A percentile compares a stretch with the other conserved stretches of the same genome.
phyloP scores from a whole-genome alignment of 345 rosid genomes.

The Eucalyptus erythrocorys region DNA sequence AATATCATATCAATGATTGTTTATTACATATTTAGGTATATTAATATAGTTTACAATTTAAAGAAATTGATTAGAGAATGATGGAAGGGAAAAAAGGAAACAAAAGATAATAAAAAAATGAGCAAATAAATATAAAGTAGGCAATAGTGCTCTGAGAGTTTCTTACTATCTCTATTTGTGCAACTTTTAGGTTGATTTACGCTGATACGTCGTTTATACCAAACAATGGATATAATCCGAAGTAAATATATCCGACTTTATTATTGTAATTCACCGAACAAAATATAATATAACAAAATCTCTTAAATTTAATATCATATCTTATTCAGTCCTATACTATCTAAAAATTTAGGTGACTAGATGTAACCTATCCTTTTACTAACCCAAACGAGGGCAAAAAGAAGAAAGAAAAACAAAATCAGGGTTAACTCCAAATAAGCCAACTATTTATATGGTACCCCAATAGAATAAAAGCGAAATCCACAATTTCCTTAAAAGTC shows the following conservation, averaged over 20 bases:
- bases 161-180: too few species aligned
- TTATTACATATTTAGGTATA: neutral
- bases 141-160: fast-evolving
- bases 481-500: neutral
- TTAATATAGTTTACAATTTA: neutral
- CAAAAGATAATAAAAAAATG: too few species aligned
- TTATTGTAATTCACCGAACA: too few species aligned
- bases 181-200: neutral
- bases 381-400: neutral
- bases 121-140: neutral
- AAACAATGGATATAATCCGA: too few species aligned
- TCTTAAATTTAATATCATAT: fast-evolving
- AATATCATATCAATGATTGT: neutral
- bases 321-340: fast-evolving
- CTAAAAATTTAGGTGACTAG: too few species aligned
- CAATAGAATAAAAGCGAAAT: neutral
- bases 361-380: neutral
- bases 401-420: neutral
- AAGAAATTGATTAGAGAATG: neutral
- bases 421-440: neutral
- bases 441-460: neutral
- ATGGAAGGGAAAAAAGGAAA: neutral
- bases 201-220: fast-evolving
- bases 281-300: too few species aligned
- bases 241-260: too few species aligned